Evolutionary conservation across 257 asterid genomes (phyloP), one percentile per base, ranked within the genome.

Genomic region (Penstemon eatonii): DNA sequence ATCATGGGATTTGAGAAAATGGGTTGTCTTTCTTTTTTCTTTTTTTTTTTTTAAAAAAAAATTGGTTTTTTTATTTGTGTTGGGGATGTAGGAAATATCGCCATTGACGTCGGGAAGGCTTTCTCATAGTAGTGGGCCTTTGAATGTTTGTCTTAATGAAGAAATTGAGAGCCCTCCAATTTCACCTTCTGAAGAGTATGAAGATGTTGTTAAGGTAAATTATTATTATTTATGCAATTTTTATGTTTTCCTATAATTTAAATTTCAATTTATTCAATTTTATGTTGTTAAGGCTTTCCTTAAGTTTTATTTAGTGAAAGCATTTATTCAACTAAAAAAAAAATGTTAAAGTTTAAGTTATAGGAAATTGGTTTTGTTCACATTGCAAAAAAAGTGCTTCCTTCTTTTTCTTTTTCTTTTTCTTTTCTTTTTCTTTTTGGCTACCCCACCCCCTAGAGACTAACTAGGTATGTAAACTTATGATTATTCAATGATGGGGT

Each of bases 101-200:
- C 99, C 99, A 5, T 70, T 94, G 59, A 94, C 99, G 10, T 94
- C 99, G 2, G 99, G 99, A 13, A 89, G 99, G 84, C 82, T 94
- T 12, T 94, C 99, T 0, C 97, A 94, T n/a, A 89, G 99, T 40
- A 94, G 99, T 63, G 99, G 96, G 36, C 96, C 98, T 5, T 71
- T 89, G 44, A 94, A 89, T 74, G 95, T 89, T 13, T 94, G 91
- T 10, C 83, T 89, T 7, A 79, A 91, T 1, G 99, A 91, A 73
- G 99, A 87, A 73, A 85, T 86, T 7, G 98, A 87, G 80, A 85
- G 94, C 63, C 88, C 99, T 65, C 96, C 96, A 7, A 80, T 91
- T 54, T 91, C 99, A 4, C 99, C 98, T 33, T 83, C 92, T 7
- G 86, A 91, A 42, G 98, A 94, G 78, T 91, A 84, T 43, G 99